A percentile compares a stretch with the other conserved stretches of the same genome.
Evolutionary conservation across 805 yeast species (phyloP).

Genomic region (Zygoascus biomembranicola): DNA sequence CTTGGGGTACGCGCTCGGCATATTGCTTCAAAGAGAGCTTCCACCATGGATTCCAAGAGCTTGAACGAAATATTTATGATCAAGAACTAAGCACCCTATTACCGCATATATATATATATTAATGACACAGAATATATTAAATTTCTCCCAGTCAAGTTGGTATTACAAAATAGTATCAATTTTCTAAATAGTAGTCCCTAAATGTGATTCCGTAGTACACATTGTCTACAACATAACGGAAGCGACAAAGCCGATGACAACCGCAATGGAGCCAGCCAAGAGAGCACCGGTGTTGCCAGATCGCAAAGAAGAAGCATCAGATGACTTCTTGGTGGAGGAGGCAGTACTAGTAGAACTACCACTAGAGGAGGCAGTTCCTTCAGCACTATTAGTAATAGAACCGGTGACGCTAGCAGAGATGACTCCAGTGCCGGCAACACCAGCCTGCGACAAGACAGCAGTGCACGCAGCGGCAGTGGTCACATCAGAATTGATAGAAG

Average conservation of each 20-base stretch:
- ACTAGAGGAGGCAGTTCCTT: conserved; percentile 24
- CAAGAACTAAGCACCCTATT: conserved; percentile 10
- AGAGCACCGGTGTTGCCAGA: neutral
- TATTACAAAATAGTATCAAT: neutral
- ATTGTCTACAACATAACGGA: conserved; percentile 1
- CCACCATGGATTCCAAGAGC: conserved; percentile 82
- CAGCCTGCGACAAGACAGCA: conserved; percentile 52
- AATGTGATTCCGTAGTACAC: neutral
- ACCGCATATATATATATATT: neutral
- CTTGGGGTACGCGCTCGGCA: conserved; percentile 74
- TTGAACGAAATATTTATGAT: conserved; percentile 92
- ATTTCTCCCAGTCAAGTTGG: neutral
- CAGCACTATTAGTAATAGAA: conserved; percentile 24
- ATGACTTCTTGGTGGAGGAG: conserved; percentile 1
- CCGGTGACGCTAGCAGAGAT: conserved; percentile 36
- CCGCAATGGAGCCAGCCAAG: conserved; percentile 1
- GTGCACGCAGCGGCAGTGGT: conserved; percentile 44
- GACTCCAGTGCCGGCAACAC: conserved; percentile 58
- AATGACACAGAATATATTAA: neutral
- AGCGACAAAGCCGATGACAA: conserved; percentile 1
- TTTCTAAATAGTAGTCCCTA: neutral
- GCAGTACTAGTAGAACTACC: conserved; percentile 14
- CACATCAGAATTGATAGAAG: conserved; percentile 39
- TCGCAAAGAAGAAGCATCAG: neutral
- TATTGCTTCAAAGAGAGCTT: conserved; percentile 85